These are phyloP conservation scores for Candida mesenterica DNA, from an alignment of 1,139 yeast species.

Conservation along the genomic window DNA sequence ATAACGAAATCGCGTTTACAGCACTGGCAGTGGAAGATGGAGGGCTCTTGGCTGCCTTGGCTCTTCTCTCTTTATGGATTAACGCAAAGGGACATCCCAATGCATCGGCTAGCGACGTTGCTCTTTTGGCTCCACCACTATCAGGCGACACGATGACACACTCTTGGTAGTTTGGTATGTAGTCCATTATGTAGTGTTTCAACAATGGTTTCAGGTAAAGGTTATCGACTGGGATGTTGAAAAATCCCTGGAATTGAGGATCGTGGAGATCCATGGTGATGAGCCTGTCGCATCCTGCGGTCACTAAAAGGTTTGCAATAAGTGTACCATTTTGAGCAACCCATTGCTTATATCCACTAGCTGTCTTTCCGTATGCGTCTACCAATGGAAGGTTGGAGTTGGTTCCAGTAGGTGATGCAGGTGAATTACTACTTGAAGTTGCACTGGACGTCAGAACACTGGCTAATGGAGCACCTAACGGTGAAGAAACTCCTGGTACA, in stretches of 20 bases:
- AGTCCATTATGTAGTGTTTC: constrained; percentile 73
- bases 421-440: neutral
- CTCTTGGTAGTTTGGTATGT: constrained; percentile 70
- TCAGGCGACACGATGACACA: constrained; percentile 93
- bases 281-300: constrained; percentile 95
- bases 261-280: constrained; percentile 98
- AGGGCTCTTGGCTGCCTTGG: constrained; percentile 39
- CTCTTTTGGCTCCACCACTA: constrained; percentile 97
- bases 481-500: neutral
- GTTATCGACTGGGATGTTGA: constrained; percentile 90
- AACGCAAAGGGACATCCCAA: constrained; percentile 88
- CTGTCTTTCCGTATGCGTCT: constrained; percentile 42
- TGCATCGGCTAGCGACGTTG: constrained; percentile 90
- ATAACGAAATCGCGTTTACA: constrained; percentile 3
- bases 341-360: constrained; percentile 87
- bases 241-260: constrained; percentile 91
- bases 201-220: constrained; percentile 80
- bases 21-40: constrained; percentile 22
- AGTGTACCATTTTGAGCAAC: constrained; percentile 94
- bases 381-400: constrained; percentile 24
- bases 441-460: neutral
- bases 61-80: constrained; percentile 90
- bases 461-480: neutral
- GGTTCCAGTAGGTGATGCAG: constrained; percentile 13
- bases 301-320: constrained; percentile 80